Evolutionary conservation across 805 yeast genomes (phyloP), one percentile per base, ranked within the genome.

Genomic region (Wickerhamiella sorbophila): DNA sequence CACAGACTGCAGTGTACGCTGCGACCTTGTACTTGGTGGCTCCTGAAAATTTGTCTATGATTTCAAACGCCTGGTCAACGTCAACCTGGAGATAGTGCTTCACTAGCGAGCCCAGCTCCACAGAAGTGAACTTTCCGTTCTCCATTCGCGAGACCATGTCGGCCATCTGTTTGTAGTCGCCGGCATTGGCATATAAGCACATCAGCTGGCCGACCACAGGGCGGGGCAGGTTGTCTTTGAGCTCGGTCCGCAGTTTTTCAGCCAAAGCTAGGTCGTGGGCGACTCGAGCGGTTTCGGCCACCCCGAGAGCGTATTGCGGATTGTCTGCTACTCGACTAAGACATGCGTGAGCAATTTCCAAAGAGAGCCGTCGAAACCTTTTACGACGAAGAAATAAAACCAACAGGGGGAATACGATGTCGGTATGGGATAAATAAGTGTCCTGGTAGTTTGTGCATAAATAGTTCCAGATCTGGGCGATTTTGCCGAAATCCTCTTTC

Each of bases 111-210:
- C 45, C n/a, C 31, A 42, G 15, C 32, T 51, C 51, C 15, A 44
- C 43, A 8, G 43, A 36, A n/a, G 42, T 26, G 51, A 70, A 46
- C 75, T 77, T 2, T 2, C 38, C 17, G 17, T 15, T 19, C 12
- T 12, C 18, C 17, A 33, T 2, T 4, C 41, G 17, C 9, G 32
- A 19, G 9, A 15, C 42, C 12, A 43, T 24, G 8, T 38, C 12
- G 4, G 17, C 19, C 19, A 39, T 5, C 2, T 40, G 19, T 24
- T 43, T n/a, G 4, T 17, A 15, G 22, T 34, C 10, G 17, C 20
- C 20, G 3, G 9, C 3, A 14, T 34, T 21, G 6, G 37, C 37
- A 34, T 34, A 34, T 2, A 34, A 17, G 12, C 19, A 15, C 26
- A 34, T 34, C 3, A 34, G 37, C 29, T 20, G 6, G 6, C 37